Base-by-base conservation (phyloP, 2,329 filamentous ascomycete species). In the Talaromyces sp. region DNA sequence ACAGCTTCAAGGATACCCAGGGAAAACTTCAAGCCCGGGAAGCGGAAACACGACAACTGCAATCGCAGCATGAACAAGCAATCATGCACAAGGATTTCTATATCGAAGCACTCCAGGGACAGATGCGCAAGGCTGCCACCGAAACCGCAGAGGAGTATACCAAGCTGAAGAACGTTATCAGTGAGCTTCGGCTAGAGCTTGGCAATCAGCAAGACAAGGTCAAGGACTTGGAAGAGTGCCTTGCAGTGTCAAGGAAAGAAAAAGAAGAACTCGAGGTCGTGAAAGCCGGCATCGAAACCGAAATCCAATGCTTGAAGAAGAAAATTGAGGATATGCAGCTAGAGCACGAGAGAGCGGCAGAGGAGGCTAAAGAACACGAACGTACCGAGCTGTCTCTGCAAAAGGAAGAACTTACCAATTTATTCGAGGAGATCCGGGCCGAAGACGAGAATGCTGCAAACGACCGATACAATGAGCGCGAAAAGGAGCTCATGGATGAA, bases 81-180 rank as follows among this genome's bases (percentile, higher is more conserved):
- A 68, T 84, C 39, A 78, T 80, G 70, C 76, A 77, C 58, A 84
- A 84, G 67, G 81, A 85, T 55, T 78, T 75, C 57, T 81, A 84
- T 64, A 82, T 85, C 59, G 77, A 80, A 63, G 75, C 78, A 15
- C 66, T 85, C 63, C 81, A 81, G 60, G 75, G 78, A 27, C 81
- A 82, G 66, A 76, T 84, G 67, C 76, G 78, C 52, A 78, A 77
- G 53, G 73, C 81, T 19, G 78, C 80, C 54, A 78, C 78, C 58
- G 80, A 82, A 62, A 80, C 80, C 62, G 79, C 80, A 0, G 76
- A 77, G 53, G 82, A 85, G 65, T 77, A 74, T 57, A 70, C 72
- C 9, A 74, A 70, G 47, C 65, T 79, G 55, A 77, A 74, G 65
- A 75, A 76, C 53, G 75, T 70, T 42, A 75, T 80, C 63, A 81